Conservation (phyloP, 768 basidiomycete species). For the Hirschioporus abietinus region DNA sequence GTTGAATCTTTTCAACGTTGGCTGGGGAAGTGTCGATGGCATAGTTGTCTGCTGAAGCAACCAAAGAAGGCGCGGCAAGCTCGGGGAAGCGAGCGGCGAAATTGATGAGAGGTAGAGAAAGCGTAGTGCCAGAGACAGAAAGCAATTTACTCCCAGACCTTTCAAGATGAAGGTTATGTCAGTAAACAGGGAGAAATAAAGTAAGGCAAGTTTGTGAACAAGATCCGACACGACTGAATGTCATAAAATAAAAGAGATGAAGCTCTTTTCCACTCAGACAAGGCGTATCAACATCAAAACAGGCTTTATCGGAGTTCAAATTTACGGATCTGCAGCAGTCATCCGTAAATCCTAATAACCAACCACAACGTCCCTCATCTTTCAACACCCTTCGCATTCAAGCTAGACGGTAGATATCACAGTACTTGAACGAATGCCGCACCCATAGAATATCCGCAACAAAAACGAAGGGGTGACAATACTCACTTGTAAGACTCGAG, state of each 20-base stretch:
- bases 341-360: not conserved
- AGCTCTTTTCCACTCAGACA: not conserved
- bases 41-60: not conserved
- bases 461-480: not conserved
- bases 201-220: too few species aligned
- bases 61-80: not conserved
- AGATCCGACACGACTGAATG: not conserved
- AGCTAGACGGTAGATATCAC: too few species aligned
- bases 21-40: conserved; percentile 40
- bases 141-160: not conserved
- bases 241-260: not conserved
- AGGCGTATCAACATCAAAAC: not conserved
- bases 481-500: not conserved
- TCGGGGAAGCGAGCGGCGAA: not conserved
- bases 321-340: not conserved
- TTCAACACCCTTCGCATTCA: too few species aligned
- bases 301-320: not conserved
- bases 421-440: too few species aligned
- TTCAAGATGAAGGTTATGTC: not conserved
- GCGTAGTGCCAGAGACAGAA: not conserved
- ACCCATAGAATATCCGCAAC: too few species aligned
- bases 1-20: conserved; percentile 49
- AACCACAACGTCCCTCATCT: not conserved
- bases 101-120: not conserved
- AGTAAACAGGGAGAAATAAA: not conserved